Base-by-base conservation (phyloP, 202 grass and related monocot genomes). In the Carex arenaria region DNA sequence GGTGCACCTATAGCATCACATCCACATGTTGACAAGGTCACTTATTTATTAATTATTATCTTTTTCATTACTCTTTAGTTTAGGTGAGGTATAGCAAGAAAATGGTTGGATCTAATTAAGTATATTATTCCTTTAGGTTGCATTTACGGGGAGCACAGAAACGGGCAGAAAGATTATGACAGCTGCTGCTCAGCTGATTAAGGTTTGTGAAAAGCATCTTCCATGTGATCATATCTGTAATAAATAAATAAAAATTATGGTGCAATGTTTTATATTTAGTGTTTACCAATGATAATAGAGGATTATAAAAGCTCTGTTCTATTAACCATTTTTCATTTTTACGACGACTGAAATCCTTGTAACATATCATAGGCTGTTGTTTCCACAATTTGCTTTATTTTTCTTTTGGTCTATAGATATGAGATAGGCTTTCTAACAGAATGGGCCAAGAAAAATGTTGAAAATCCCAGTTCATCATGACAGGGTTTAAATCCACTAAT, bases 1-100 rank as follows among this genome's bases (percentile, higher is more conserved):
- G 93, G 96, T 55, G 96, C 93, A 90, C 96, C 96, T 89, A 88
- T 98, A 72, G 88, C 93, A 75, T 93, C 93, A 49, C 96, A 98
- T 86, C 89, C 89, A 89, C 77, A 88, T 84, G 88, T 95, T 22
- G 83, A 98, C 81, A 98, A 98, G 96, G 96, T 98, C 68, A 10
- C 12, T 17, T 80, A 51, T 62, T 32, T 20, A 61, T 38, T 10
- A 67, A 60, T 90, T 80, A 60, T 90, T 80, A 42, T 65, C 43
- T 62, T 31, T 72, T 55, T 78, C 52, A 55, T 77, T 59, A 60
- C 8, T 40, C 13, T 6, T 45, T 51, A 56, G 55, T 51, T 63
- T 14, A 45, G 18, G 13, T 40, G 36, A 56, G 51, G n/a, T 72
- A 4, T 69, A 61, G 60, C 67, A 34, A 60, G 55, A 65, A 6